Evolutionary conservation across 805 yeast genomes (phyloP), one percentile per base, ranked within the genome.

Genomic region (Brettanomyces naardenensis): DNA sequence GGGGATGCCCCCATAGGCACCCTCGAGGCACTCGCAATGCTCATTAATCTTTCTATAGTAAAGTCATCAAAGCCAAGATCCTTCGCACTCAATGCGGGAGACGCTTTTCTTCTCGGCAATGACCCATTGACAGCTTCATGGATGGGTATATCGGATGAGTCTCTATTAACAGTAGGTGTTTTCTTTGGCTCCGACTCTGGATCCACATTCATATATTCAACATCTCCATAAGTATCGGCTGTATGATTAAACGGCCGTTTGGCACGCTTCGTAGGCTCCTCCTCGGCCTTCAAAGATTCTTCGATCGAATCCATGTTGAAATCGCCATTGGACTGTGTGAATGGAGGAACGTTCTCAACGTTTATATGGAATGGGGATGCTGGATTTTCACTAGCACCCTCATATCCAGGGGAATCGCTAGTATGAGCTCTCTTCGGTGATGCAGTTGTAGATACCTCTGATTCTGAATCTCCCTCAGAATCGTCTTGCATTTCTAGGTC

Each of bases 291-390:
- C 26, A 56, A 37, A 28, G 42, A 40, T 6, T 46, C 48, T 13
- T 40, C 45, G 26, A 57, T 40, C 10, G 49, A 43, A 9, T 48
- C 40, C 58, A 58, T 49, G 36, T 53, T 47, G 40, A 58, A 51
- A 31, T 58, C 45, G 3, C 60, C 61, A 35, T 42, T 44, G 1
- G 59, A 56, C 36, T 54, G 52, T 2, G 58, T 52, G 33, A 56
- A 57, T 2, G 61, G 62, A 4, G 61, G 53, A 3, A 53, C 40
- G 9, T 50, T 48, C 5, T 15, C 17, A 18, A 37, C 31, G 1
- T 49, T 33, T 13, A 51, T 35, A 19, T 39, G 39, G 25, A 44
- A 37, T 11, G 35, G 31, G n/a, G n/a, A n/a, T n/a, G n/a, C n/a
- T n/a, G n/a, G n/a, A n/a, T n/a, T n/a, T n/a, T n/a, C n/a, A n/a